These are phyloP conservation scores for Salvia splendens DNA, from an alignment of 257 asterid genomes.

Conservation along the genomic window DNA sequence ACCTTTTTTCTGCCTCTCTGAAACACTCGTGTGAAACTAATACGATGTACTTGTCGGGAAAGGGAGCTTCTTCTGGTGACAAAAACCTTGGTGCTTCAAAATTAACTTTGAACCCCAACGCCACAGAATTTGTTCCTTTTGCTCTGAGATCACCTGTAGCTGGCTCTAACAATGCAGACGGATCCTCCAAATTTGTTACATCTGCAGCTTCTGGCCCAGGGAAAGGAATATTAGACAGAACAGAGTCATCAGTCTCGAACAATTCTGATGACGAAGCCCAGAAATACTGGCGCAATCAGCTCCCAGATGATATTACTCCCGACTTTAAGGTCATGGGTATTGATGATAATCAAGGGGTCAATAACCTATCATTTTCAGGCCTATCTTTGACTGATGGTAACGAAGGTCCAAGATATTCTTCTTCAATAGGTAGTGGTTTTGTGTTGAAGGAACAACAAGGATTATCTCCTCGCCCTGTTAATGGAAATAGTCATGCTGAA, in stretches of 20 bases:
- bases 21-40: constrained; percentile 12
- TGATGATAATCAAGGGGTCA: constrained; percentile 66
- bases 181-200: constrained; percentile 48
- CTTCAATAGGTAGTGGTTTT: constrained; percentile 56
- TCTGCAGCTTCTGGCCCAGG: constrained; percentile 51
- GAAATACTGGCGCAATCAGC: constrained; percentile 91
- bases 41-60: constrained; percentile 74
- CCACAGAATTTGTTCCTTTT: constrained; percentile 90
- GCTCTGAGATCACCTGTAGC: constrained; percentile 71
- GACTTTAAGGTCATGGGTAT: constrained; percentile 75
- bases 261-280: constrained; percentile 96
- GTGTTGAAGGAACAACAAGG: constrained; percentile 38
- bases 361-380: constrained; percentile 60
- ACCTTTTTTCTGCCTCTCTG: constrained; percentile 21
- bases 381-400: constrained; percentile 59
- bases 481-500: constrained; percentile 48
- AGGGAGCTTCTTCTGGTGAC: constrained; percentile 66
- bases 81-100: constrained; percentile 53
- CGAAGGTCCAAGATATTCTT: constrained; percentile 60
- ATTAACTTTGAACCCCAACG: constrained; percentile 80
- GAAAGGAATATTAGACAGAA: constrained; percentile 67
- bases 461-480: constrained; percentile 39
- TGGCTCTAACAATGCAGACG: constrained; percentile 44
- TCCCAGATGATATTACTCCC: constrained; percentile 96
- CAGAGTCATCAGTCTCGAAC: constrained; percentile 79